A percentile compares a stretch with the other conserved stretches of the same genome.
These are phyloP conservation scores for Scalesia atractyloides DNA, from an alignment of 129 eudicot genomes.

Conservation along the genomic window DNA sequence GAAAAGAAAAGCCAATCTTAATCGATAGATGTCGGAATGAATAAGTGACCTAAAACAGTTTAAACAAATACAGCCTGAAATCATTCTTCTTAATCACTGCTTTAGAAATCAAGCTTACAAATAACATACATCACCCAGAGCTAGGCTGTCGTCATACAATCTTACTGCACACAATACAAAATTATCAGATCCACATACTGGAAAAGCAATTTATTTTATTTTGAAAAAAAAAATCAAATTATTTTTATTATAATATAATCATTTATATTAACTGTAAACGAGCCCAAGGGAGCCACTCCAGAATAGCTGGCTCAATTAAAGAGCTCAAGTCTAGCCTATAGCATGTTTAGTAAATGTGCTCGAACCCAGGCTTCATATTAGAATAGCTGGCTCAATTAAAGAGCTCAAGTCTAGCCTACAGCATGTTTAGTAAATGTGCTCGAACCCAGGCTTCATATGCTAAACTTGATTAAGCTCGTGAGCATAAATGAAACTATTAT, in stretches of 20 bases:
- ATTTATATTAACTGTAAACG: no score
- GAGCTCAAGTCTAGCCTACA: no score
- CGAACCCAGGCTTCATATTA: no score
- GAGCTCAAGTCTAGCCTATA: no score
- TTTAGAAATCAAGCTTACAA: constrained; percentile 24
- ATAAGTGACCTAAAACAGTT: constrained; percentile 34
- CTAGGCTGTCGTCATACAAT: constrained; percentile 15
- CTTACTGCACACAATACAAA: constrained; percentile 33
- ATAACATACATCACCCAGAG: constrained; percentile 25
- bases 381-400: no score
- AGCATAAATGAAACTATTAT: no score
- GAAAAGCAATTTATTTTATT: not conserved
- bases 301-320: no score
- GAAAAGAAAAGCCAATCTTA: constrained; percentile 2
- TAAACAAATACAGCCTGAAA: constrained; percentile 28
- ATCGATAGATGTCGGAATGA: constrained; percentile 26
- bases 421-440: no score
- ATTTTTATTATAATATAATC: not conserved
- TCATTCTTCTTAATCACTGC: not conserved
- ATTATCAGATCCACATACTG: not conserved
- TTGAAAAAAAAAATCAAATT: not conserved
- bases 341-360: no score
- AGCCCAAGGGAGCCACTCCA: no score
- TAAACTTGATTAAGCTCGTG: no score
- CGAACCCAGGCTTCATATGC: no score